Evolutionary conservation across 2,329 filamentous ascomycete species (phyloP).

Genomic region (Fusarium siculi): DNA sequence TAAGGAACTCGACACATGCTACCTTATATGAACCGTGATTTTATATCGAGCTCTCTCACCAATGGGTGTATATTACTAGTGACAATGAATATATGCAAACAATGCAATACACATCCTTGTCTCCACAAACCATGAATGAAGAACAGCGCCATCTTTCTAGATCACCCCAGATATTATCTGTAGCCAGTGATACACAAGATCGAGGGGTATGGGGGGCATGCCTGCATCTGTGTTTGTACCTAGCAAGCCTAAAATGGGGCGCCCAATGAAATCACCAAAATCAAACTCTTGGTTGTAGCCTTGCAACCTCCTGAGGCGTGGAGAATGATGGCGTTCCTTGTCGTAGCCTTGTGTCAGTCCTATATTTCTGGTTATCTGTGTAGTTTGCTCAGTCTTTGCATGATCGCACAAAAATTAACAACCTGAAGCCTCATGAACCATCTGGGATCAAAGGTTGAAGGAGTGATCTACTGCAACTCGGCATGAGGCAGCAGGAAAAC

Average conservation of each 20-base stretch:
- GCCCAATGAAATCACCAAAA: slow-evolving; percentile 27
- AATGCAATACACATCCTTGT: not conserved
- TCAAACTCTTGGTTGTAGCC: not conserved
- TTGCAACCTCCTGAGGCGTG: not conserved
- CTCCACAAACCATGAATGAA: not conserved
- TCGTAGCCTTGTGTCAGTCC: no score
- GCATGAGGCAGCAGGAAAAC: not conserved
- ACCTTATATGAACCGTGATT: not conserved
- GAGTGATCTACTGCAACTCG: slow-evolving; percentile 15
- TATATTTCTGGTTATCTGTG: not conserved
- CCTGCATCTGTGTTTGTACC: slow-evolving; percentile 9
- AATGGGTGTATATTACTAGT: not conserved
- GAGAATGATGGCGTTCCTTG: not conserved
- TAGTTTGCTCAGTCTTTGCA: not conserved
- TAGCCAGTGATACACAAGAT: slow-evolving; percentile 31
- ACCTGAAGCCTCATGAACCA: not conserved
- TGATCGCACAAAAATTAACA: no score
- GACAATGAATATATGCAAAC: not conserved
- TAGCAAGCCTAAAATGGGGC: slow-evolving; percentile 25
- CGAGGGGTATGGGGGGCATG: slow-evolving; percentile 26
- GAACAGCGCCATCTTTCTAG: slow-evolving; percentile 12
- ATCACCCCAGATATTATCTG: slow-evolving; percentile 17
- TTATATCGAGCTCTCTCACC: not conserved
- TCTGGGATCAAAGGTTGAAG: not conserved
- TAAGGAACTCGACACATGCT: not conserved